Conservation (phyloP, 2,329 filamentous ascomycete genomes). For the Aspergillus unguis region DNA sequence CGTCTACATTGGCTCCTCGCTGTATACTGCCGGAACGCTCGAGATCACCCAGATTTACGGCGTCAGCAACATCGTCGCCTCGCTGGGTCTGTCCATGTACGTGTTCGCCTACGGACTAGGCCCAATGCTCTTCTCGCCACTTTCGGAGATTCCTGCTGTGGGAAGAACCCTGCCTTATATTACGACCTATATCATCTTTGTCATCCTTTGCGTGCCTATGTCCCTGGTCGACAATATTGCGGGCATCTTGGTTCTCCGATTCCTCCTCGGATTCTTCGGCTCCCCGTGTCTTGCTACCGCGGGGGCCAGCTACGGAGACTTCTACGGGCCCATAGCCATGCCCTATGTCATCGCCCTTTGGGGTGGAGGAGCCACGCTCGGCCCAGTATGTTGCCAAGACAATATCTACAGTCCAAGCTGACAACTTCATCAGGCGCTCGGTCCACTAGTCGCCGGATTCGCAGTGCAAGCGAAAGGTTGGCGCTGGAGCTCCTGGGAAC, state of each 20-base stretch:
- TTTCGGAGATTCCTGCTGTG: background rate
- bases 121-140: background rate
- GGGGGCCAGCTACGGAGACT: slow-evolving; percentile 31
- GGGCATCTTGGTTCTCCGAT: slow-evolving; percentile 50
- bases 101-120: background rate
- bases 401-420: too few species aligned
- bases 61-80: background rate
- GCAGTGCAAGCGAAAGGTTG: slow-evolving; percentile 46
- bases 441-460: slow-evolving; percentile 61
- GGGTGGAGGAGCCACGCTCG: too few species aligned
- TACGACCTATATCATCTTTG: background rate
- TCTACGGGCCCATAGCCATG: too few species aligned
- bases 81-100: background rate
- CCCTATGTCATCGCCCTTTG: too few species aligned
- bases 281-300: slow-evolving; percentile 46
- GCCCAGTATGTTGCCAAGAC: too few species aligned
- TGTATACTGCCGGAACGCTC: background rate
- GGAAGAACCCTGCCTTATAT: background rate
- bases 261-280: slow-evolving; percentile 46
- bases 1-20: background rate
- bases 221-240: background rate
- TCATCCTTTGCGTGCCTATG: background rate
- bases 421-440: slow-evolving; percentile 59
- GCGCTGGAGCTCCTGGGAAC: slow-evolving; percentile 22
- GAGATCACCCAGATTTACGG: background rate